Base-by-base conservation (phyloP, 225 moss, liverwort and hornwort genomes). In the Thuidium tamariscinum region DNA sequence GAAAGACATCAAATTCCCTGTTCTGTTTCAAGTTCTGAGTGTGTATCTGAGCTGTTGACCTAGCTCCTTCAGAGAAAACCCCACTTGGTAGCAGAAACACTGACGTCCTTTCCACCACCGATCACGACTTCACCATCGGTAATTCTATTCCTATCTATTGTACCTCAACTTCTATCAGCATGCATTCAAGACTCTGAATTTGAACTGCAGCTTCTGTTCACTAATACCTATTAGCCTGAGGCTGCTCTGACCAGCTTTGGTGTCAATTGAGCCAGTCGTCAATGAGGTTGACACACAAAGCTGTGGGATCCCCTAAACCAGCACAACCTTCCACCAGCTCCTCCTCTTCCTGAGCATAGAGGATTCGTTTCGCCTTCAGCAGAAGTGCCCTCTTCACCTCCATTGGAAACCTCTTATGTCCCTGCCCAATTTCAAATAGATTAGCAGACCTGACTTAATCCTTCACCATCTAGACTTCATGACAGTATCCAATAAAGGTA, bases 381-480 rank as follows among this genome's bases (percentile, higher is more conserved):
- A 89, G n/a, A 54, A 91, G 84, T 4, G 83, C 72, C 84, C 91
- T 89, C 87, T 89, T 91, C 81, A 91, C 89, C 84, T 82, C 84
- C 62, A 59, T 77, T 22, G 87, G 77, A 37, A 91, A 82, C 69
- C 77, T 84, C 86, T 84, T 89, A 12, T 48, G 86, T 42, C 87
- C 82, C 91, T 91, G 77, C 32, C 39, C 77, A 83, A 30, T 55
- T 65, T 26, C 34, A 55, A 44, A 20, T 15, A 39, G 10, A 8
- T 64, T 62, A 74, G 36, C 51, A 49, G 13, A 62, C 12, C 7
- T 39, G 41, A 76, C 25, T 8, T 15, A 36, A 15, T 15, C 23
- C 22, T 75, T 76, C 16, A 10, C 21, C 51, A 22, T 30, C 18
- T 13, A 20, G 74, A 34, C 20, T 71, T 16, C 27, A 44, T 16